Percentiles rank a stretch among this genome's conserved stretches.
Conservation (phyloP, 108 stramenopile species). For the Pseudonitzschia pungens region DNA sequence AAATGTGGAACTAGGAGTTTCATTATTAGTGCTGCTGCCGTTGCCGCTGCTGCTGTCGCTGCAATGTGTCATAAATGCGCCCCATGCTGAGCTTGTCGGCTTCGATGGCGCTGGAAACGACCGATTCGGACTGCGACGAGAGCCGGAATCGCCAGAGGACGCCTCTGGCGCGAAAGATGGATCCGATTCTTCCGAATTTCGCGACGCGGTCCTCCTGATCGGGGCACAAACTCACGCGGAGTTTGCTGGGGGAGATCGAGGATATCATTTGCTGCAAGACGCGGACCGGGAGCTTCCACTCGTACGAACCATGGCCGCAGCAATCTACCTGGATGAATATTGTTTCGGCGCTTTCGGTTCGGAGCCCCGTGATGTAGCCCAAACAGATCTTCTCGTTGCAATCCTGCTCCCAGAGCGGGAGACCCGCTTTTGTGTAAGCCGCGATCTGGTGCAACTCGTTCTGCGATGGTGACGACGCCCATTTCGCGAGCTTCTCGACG, state of each 20-base stretch:
- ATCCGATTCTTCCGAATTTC: conserved; percentile 4
- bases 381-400: not conserved
- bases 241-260: not conserved
- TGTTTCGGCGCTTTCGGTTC: not conserved
- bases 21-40: not conserved
- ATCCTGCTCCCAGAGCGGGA: conserved; percentile 14
- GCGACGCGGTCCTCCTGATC: conserved; percentile 5
- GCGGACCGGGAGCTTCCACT: conserved; percentile 19
- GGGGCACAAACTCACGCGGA: not conserved
- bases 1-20: not conserved
- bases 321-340: conserved; percentile 26
- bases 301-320: not conserved
- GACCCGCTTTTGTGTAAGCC: conserved; percentile 1
- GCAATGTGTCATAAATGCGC: not conserved
- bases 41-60: not conserved
- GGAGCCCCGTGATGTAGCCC: conserved; percentile 23
- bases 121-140: conserved; percentile 11
- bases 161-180: conserved; percentile 13
- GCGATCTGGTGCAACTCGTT: not conserved
- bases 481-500: not conserved
- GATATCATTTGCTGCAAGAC: conserved; percentile 14
- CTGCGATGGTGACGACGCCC: conserved; percentile 9
- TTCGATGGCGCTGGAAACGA: conserved; percentile 10
- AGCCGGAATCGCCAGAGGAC: conserved; percentile 29
- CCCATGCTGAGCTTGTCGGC: not conserved